Evolutionary conservation across 352 stramenopile genomes (phyloP).

Genomic region (Globisporangium alternatum): DNA sequence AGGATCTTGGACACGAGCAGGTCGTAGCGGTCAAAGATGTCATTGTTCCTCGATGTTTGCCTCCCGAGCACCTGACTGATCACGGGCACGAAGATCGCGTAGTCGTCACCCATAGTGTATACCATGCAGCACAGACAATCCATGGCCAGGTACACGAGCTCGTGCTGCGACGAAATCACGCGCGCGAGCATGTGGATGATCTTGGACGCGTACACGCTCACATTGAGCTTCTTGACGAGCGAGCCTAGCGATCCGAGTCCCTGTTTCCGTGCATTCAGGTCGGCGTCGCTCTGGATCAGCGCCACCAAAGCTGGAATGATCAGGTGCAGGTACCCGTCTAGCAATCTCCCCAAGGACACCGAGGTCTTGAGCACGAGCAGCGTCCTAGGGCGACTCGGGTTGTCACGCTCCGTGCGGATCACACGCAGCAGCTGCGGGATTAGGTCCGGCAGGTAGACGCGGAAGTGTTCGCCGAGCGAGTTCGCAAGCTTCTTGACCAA

Average conservation of each 20-base stretch:
- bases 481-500: conserved; percentile 93
- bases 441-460: conserved; percentile 85
- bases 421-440: conserved; percentile 87
- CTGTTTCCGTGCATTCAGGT: conserved; percentile 79
- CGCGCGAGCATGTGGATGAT: conserved; percentile 89
- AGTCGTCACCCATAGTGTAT: conserved; percentile 88
- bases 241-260: conserved; percentile 76
- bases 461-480: conserved; percentile 83
- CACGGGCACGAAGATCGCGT: conserved; percentile 86
- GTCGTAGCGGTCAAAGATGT: conserved; percentile 89
- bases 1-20: conserved; percentile 85
- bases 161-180: conserved; percentile 77
- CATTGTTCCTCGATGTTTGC: conserved; percentile 62
- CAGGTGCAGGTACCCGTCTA: conserved; percentile 84
- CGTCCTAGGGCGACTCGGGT: conserved; percentile 58
- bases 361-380: conserved; percentile 77
- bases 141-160: conserved; percentile 86
- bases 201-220: conserved; percentile 86
- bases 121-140: conserved; percentile 88
- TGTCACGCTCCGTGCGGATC: conserved; percentile 78
- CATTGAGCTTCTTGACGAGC: conserved; percentile 88
- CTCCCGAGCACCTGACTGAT: conserved; percentile 80
- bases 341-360: conserved; percentile 66
- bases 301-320: conserved; percentile 81
- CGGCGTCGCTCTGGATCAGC: conserved; percentile 81